These are phyloP conservation scores for Huntiella bhutanensis DNA, from an alignment of 2,329 filamentous ascomycete species.

Conservation along the genomic window DNA sequence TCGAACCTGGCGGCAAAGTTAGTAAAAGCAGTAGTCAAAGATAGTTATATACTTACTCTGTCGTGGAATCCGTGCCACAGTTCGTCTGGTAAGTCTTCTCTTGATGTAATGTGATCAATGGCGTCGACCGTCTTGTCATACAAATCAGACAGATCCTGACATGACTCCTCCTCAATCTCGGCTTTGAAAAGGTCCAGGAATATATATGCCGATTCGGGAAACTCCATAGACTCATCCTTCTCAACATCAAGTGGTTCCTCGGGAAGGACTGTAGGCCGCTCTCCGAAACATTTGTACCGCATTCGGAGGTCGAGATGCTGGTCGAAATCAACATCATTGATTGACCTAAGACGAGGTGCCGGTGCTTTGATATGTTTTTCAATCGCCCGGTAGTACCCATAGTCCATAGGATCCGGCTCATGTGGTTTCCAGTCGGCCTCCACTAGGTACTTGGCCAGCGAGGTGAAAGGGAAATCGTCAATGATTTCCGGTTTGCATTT, in stretches of 20 bases:
- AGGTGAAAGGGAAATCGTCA: background rate
- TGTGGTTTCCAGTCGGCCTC: background rate
- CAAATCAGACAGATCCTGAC: background rate
- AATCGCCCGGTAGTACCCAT: background rate
- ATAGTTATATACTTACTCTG: background rate
- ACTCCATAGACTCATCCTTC: constrained; percentile 8
- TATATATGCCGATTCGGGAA: background rate
- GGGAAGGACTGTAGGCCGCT: constrained; percentile 1
- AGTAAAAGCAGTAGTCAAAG: background rate
- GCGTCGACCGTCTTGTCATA: background rate
- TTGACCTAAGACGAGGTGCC: background rate
- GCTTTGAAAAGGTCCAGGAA: constrained; percentile 3
- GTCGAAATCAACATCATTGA: background rate
- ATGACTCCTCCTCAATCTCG: constrained; percentile 5
- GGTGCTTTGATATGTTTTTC: constrained; percentile 2
- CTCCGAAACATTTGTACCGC: constrained; percentile 2
- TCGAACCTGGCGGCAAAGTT: background rate
- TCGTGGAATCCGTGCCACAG: background rate
- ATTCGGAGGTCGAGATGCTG: background rate
- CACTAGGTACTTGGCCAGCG: constrained; percentile 4
- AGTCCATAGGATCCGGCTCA: background rate
- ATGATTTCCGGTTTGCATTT: background rate
- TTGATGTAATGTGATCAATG: background rate
- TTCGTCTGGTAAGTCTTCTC: background rate
- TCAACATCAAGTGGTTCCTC: constrained; percentile 7